Conservation (phyloP, 2,329 filamentous ascomycete genomes). For the Pochonia chlamydosporia region DNA sequence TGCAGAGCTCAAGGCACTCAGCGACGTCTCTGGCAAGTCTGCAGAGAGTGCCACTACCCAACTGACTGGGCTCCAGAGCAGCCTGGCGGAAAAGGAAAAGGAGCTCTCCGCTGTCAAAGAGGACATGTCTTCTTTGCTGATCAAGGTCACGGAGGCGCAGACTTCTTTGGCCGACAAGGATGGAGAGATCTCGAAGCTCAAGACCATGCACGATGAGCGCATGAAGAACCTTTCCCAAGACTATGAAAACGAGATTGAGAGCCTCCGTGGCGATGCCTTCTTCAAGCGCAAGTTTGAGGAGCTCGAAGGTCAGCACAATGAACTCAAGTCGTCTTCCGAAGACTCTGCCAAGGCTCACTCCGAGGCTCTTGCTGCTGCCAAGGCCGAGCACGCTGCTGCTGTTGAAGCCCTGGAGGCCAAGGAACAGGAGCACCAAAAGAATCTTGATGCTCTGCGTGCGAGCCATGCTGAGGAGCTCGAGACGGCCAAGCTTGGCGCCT, state of each 20-base stretch:
- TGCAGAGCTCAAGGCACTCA: constrained; percentile 41
- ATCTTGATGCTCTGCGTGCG: constrained; percentile 48
- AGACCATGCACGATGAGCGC: constrained; percentile 51
- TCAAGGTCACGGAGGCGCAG: constrained; percentile 41
- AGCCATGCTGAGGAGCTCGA: constrained; percentile 56
- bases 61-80: constrained; percentile 32
- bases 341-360: constrained; percentile 32
- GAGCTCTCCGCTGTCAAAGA: constrained; percentile 40
- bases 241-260: constrained; percentile 60
- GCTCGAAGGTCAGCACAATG: constrained; percentile 51
- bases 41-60: constrained; percentile 33
- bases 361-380: constrained; percentile 36
- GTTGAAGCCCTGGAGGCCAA: constrained; percentile 43
- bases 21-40: constrained; percentile 41
- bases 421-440: constrained; percentile 47
- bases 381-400: constrained; percentile 37
- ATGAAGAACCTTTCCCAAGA: constrained; percentile 54
- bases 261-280: constrained; percentile 55
- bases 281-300: constrained; percentile 60
- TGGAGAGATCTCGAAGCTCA: constrained; percentile 42
- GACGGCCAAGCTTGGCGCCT: constrained; percentile 45
- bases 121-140: constrained; percentile 36
- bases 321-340: constrained; percentile 33
- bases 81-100: constrained; percentile 36
- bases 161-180: constrained; percentile 43